Base-by-base conservation (phyloP, 768 basidiomycete species). In the Cyclocybe aegerita region DNA sequence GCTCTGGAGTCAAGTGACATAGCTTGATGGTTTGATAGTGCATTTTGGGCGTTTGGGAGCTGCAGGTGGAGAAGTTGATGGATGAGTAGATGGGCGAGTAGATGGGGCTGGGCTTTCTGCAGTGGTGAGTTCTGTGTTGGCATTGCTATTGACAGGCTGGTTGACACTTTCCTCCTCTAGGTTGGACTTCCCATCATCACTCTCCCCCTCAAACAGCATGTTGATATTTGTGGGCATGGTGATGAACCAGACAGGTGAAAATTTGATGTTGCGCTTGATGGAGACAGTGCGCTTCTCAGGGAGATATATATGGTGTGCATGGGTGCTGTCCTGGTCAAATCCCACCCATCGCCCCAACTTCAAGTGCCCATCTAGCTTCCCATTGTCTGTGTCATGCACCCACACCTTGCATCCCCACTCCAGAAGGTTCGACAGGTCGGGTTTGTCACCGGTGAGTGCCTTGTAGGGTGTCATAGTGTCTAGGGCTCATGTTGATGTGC, bases 321-420 rank as follows among this genome's bases (percentile, higher is more conserved):
- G 23, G 10, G 64, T 68, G 47, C 65, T 68, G 14, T 67, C 55
- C 2, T 58, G 45, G 52, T 72, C 65, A 54, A 64, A 70, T 2
- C 73, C 70, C n/a, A 76, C 55, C 67, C 67, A 77, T 14, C 53
- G 50, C 1, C 68, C 69, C 16, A 64, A 52, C 4, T 56, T 37
- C 9, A 54, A 58, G 10, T 56, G 46, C 4, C 53, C 48, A 4
- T 63, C 65, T 1, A 72, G 53, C 48, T 72, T 72, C n/a, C 41
- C 36, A 7, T 40, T 54, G 9, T 43, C 47, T 0, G 17, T 16
- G 34, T 60, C 54, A 7, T 65, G 57, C 0, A 70, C 62, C 48
- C 52, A 53, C 29, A 53, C 55, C 30, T 46, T 30, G 11, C 38
- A 15, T 11, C 51, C 51, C 55, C 50, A 58, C 31, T 30, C n/a